phyloP scores from a whole-genome alignment of 2,329 filamentous ascomycete species.

The Emericellopsis atlantica region DNA sequence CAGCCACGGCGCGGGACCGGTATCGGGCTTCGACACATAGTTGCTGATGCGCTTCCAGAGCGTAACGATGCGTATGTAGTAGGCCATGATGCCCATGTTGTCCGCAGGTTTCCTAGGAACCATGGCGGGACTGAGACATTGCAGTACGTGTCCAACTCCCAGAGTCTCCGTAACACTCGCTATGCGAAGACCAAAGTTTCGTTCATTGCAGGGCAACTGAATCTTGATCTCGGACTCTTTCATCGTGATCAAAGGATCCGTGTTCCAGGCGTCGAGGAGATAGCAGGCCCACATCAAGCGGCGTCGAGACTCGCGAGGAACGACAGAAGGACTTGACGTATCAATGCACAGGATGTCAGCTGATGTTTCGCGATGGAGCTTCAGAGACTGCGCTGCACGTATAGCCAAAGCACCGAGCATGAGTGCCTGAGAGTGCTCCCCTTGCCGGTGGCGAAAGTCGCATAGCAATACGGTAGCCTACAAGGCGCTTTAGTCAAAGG shows the following conservation, averaged over 20 bases:
- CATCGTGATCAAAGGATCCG: constrained; percentile 15
- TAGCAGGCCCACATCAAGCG: constrained; percentile 30
- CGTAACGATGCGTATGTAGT: constrained; percentile 26
- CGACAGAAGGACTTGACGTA: constrained; percentile 16
- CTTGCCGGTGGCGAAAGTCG: constrained; percentile 24
- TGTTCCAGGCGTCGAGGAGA: constrained; percentile 18
- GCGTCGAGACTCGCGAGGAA: constrained; percentile 22
- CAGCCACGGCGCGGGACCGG: constrained; percentile 25
- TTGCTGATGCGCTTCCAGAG: constrained; percentile 26
- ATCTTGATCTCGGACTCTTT: constrained; percentile 27
- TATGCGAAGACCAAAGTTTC: constrained; percentile 27
- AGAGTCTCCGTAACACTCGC: constrained; percentile 25
- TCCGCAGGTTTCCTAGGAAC: constrained; percentile 24
- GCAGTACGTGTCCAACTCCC: constrained; percentile 24
- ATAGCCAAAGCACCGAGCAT: constrained; percentile 27
- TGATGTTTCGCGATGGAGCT: constrained; percentile 23
- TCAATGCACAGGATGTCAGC: constrained; percentile 24
- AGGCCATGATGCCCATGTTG: constrained; percentile 30
- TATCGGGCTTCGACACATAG: constrained; percentile 28
- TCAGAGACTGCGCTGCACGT: constrained; percentile 26
- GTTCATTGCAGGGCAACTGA: constrained; percentile 24
- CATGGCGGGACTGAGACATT: constrained; percentile 23
- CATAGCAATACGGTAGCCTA: constrained; percentile 15
- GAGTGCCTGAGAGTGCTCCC: constrained; percentile 24
- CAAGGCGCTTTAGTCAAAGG: not conserved